A percentile compares a stretch with the other conserved stretches of the same genome.
Evolutionary conservation across 2,329 filamentous ascomycete genomes (phyloP).

Genomic region (Ophiostoma fasciatum): DNA sequence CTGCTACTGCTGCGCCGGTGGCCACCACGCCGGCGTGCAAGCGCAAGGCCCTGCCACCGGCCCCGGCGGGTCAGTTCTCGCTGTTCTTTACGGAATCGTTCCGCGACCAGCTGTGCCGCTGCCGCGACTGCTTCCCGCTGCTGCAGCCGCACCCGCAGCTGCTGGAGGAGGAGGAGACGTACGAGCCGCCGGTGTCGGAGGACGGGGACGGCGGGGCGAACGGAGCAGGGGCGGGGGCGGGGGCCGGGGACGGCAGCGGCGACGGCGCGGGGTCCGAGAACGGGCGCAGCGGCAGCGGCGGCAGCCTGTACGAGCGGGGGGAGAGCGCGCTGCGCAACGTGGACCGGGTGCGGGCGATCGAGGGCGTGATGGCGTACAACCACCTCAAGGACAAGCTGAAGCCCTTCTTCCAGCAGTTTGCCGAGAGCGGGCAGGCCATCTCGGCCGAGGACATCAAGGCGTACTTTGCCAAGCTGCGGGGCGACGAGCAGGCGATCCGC

Average conservation of each 20-base stretch:
- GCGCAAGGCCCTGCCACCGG: slow-evolving; percentile 38
- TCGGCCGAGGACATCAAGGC: slow-evolving; percentile 91
- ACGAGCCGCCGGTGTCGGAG: slow-evolving; percentile 77
- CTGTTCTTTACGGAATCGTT: slow-evolving; percentile 73
- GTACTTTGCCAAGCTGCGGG: slow-evolving; percentile 87
- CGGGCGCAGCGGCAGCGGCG: slow-evolving; percentile 52
- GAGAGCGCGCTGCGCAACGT: slow-evolving; percentile 86
- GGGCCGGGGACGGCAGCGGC: slow-evolving; percentile 31
- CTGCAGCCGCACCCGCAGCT: slow-evolving; percentile 63
- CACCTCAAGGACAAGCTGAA: slow-evolving; percentile 93
- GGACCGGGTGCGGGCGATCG: slow-evolving; percentile 83
- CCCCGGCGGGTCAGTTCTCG: slow-evolving; percentile 50
- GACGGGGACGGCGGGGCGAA: slow-evolving; percentile 40
- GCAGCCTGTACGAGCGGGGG: slow-evolving; percentile 76
- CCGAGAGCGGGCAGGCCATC: slow-evolving; percentile 76
- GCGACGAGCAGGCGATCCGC: slow-evolving; percentile 63
- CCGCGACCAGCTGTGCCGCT: slow-evolving; percentile 70
- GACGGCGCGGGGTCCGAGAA: background rate
- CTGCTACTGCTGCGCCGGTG: too few species aligned
- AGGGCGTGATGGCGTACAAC: slow-evolving; percentile 97
- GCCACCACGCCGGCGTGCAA: slow-evolving; percentile 34
- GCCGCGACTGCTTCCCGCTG: slow-evolving; percentile 60
- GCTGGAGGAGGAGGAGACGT: slow-evolving; percentile 84
- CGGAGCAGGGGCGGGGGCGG: slow-evolving; percentile 38
- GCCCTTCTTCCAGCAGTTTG: slow-evolving; percentile 84